Base-by-base conservation (phyloP, 2,329 filamentous ascomycete genomes). In the Furcasterigmium sp. region DNA sequence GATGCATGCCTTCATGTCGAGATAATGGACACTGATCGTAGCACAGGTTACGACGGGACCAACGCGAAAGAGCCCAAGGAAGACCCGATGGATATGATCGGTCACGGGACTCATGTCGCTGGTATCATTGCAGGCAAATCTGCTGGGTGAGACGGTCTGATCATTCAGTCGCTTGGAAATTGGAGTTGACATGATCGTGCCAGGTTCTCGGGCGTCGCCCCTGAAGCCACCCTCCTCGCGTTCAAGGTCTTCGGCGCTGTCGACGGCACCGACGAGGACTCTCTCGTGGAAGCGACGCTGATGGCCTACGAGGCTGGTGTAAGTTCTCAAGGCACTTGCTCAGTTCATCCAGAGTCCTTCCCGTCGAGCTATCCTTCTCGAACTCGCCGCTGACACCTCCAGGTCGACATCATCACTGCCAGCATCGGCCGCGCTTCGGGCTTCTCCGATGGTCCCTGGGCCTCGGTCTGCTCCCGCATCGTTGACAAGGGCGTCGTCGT, bases 401-500 rank as follows among this genome's bases (percentile, higher is more conserved):
- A 42, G 40, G 40, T 37, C 19, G 40, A 42, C 23, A 35, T 42
- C 30, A 42, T 42, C 10, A 42, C 40, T 10, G 38, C 38, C 7
- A 40, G 38, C 13, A 20, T 40, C 3, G 18, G 25, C 13, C 38
- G 38, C 15, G 38, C 38, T 10, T 15, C 38, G 5, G 38, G 38
- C 9, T 40, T 40, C 18, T 40, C 38, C 14, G 42, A 47, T 28
- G 45, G 45, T 1, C 45, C 45, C 8, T 47, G 47, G 47, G 47
- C 47, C 8, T 43, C 42, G 0, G 42, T 49, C 1, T 45, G 45
- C 0, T 47, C 47, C 6, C 37, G 47, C 9, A 47, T 49, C 14
- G 47, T 47, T 8, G 45, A 49, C 15, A 47, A 65, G 20, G 74
- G 75, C 13, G 61, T 77, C 2, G 65, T 75, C 6, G 64, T 76